phyloP scores from a whole-genome alignment of 306 rosid species.

The Trifolium dubium region DNA sequence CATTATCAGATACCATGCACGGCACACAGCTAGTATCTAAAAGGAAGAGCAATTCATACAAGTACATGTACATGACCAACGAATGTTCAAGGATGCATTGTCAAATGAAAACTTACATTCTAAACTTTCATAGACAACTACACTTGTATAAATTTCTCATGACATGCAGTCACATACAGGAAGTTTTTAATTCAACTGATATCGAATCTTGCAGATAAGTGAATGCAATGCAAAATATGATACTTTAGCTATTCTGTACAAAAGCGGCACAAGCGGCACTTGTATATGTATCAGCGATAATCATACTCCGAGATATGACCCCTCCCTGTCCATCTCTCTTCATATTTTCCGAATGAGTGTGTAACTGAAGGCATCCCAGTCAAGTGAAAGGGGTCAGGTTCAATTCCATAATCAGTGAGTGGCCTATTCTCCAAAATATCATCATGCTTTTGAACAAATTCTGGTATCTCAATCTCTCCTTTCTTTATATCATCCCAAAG shows the following conservation, averaged over 20 bases:
- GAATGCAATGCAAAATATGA: conserved; percentile 15
- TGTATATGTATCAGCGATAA: background rate
- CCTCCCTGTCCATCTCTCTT: conserved; percentile 77
- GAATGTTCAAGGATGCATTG: conserved; percentile 23
- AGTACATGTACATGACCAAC: conserved; percentile 1
- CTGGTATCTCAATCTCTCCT: conserved; percentile 81
- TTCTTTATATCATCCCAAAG: conserved; percentile 91
- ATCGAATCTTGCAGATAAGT: conserved; percentile 25
- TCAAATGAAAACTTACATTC: background rate
- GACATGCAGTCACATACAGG: background rate
- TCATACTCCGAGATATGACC: conserved; percentile 55
- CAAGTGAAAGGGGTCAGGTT: conserved; percentile 77
- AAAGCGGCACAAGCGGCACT: conserved; percentile 1
- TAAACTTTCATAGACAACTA: conserved; percentile 25
- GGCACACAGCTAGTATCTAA: background rate
- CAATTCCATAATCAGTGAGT: conserved; percentile 93
- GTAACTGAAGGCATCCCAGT: conserved; percentile 64
- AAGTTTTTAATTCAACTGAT: conserved; percentile 26
- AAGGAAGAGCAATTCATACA: background rate
- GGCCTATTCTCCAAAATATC: conserved; percentile 86
- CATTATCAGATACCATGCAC: conserved; percentile 19
- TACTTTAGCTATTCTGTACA: conserved; percentile 51
- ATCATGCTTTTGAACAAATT: conserved; percentile 82
- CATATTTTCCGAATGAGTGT: conserved; percentile 68
- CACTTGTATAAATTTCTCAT: conserved; percentile 5